Conservation (phyloP, 106 monocot genomes). For the Apostasia shenzhenica region DNA sequence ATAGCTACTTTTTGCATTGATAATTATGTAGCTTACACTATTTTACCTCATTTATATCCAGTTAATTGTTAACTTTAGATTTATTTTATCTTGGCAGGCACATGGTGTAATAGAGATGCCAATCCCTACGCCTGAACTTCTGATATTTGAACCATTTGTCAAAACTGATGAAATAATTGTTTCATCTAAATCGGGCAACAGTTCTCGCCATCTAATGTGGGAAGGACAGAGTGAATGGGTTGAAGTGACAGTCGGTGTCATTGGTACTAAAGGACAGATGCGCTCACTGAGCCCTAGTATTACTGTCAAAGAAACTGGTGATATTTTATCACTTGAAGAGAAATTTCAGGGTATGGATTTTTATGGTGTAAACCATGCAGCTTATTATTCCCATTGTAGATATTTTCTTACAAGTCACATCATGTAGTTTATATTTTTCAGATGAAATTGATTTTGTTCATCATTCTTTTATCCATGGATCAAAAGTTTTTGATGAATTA, state of each 20-base stretch:
- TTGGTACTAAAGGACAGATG: constrained; percentile 65
- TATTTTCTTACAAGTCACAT: too few relatives aligned
- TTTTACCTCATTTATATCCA: too few relatives aligned
- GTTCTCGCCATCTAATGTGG: constrained; percentile 48
- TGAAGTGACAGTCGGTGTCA: constrained; percentile 86
- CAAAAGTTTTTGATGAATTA: too few relatives aligned
- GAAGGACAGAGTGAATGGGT: constrained; percentile 71
- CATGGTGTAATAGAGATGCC: constrained; percentile 98
- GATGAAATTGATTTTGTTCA: too few relatives aligned
- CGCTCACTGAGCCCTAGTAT: constrained; percentile 77
- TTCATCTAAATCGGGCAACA: constrained; percentile 41
- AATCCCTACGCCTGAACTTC: constrained; percentile 40
- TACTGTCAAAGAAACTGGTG: constrained; percentile 91
- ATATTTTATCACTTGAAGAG: constrained; percentile 88
- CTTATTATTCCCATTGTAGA: too few relatives aligned
- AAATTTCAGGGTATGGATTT: constrained; percentile 86
- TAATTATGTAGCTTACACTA: too few relatives aligned
- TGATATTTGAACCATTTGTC: constrained; percentile 89
- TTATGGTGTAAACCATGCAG: too few relatives aligned
- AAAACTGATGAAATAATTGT: constrained; percentile 81
- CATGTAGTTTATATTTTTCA: too few relatives aligned
- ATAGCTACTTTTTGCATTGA: not conserved
- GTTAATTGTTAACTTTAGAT: not conserved
- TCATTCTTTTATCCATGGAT: too few relatives aligned
- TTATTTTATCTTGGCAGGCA: constrained; percentile 33